These are phyloP conservation scores for Castanea sativa DNA, from an alignment of 306 rosid genomes.

Conservation along the genomic window DNA sequence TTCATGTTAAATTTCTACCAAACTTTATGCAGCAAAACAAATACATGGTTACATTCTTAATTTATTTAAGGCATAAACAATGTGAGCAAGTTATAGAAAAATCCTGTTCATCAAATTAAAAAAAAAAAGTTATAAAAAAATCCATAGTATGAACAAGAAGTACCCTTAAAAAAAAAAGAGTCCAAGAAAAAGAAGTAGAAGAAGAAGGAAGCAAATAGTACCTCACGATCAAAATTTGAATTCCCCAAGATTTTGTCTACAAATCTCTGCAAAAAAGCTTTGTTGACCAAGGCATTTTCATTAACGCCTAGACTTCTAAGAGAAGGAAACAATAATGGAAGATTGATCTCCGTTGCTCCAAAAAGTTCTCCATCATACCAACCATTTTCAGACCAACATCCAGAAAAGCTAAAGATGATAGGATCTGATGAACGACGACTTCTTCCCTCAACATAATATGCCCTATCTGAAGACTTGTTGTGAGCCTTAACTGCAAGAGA, in stretches of 20 bases:
- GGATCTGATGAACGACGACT: constrained; percentile 1
- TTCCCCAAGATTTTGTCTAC: neutral
- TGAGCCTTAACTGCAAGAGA: constrained; percentile 39
- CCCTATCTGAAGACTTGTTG: constrained; percentile 12
- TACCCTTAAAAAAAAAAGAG: too few relatives aligned
- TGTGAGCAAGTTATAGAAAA: neutral
- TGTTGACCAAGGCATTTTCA: constrained; percentile 48
- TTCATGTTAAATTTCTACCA: too few relatives aligned
- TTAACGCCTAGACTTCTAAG: constrained; percentile 62
- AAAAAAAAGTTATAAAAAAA: too few relatives aligned
- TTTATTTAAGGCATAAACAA: too few relatives aligned
- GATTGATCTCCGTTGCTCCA: constrained; percentile 45
- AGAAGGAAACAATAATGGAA: constrained; percentile 31
- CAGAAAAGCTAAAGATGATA: constrained; percentile 47
- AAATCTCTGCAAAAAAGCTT: constrained; percentile 47
- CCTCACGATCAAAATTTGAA: neutral
- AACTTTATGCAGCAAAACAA: too few relatives aligned
- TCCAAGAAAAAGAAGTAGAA: too few relatives aligned
- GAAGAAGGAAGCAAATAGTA: neutral
- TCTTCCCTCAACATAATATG: constrained; percentile 12
- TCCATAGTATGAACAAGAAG: neutral
- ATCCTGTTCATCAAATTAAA: too few relatives aligned
- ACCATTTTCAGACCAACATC: constrained; percentile 37
- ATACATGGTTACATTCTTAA: too few relatives aligned
- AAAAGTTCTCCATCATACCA: constrained; percentile 39